Evolutionary conservation across 106 monocot genomes (phyloP), one percentile per base, ranked within the genome.

Genomic region (Acorus gramineus): DNA sequence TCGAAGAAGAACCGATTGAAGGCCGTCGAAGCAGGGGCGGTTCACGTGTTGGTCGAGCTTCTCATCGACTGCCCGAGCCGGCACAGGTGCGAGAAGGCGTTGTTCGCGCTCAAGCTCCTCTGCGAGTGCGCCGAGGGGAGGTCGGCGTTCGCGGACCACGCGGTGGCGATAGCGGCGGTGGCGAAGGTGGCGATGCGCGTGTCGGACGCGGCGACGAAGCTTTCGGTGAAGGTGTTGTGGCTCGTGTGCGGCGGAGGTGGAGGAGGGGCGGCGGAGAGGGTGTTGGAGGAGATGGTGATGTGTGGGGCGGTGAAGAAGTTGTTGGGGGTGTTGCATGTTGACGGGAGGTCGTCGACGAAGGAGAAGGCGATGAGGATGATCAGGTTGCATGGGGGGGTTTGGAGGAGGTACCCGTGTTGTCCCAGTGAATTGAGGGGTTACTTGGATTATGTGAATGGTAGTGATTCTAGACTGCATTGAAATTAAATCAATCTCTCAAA

Each of bases 121-220:
- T 93, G 89, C 45, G 77, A 86, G 75, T 81, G 85, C 65, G 69
- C 93, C 0, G 89, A 93, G 56, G 93, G 93, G 53, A 60, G 89
- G 57, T 50, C 71, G 47, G 93, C 78, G 8, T 72, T 93, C 47
- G 61, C 72, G 0, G 93, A 89, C 7, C 86, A 93, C 55, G 77
- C 57, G 2, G 57, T 89, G 42, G 85, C 81, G 8, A 54, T 93
- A 0, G 77, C 86, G 2, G 77, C 61, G 43, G 79, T 89, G 14
- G 61, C 89, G 11, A 93, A 77, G 75, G 86, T 79, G 73, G 67
- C 89, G 3, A 55, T 79, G 48, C 65, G 89, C 45, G 86, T 84
- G 11, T 89, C 83, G 46, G 84, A 89, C 42, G 8, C 55, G 57
- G 89, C 62, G 3, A 93, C 82, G 2, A 85, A 89, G 69, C 55